Evolutionary conservation across 305 asterid genomes (phyloP), one percentile per base, ranked within the genome.

Genomic region (Solanum hybrid): DNA sequence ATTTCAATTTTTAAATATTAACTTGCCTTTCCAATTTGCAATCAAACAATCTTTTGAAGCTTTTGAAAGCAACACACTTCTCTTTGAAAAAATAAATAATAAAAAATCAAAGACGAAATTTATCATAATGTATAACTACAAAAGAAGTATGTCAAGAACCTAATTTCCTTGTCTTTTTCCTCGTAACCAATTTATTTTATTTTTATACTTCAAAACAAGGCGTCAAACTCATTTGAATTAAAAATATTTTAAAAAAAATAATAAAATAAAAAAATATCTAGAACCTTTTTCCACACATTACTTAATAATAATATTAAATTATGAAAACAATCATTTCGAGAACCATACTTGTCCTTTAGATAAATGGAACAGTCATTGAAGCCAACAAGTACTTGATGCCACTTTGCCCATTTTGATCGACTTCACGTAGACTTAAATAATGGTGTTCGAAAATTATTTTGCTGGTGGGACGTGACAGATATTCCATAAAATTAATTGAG

Each of bases 81-180:
- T 40, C 10, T 42, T 34, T 32, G 6, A 32, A 8, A 34, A 34
- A 17, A 81, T 4, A 10, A 27, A 5, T 1, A 82, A 17, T 17
- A 29, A 29, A 29, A 32, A 9, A 31, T 84, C 75, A 20, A 46
- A 84, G 75, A 84, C 22, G 5, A 82, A 29, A n/a, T 2, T 29
- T 46, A 46, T 29, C 20, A 35, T 35, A n/a, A 22, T 36, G 11
- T 37, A n/a, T 29, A 69, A 69, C 76, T 69, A 69, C 32, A 42
- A 82, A 46, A 51, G 22, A 84, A 84, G 31, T 51, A 84, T 84
- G 26, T 84, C 42, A 84, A 84, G 10, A 84, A 51, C 87, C 87
- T 51, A 84, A 24, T 51, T 51, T 84, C 42, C 51, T 20, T 51
- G 76, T 84, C 87, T 31, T 84, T 56, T 51, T 31, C 27, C 75